Base-by-base conservation (phyloP, 768 basidiomycete species). In the Boletales sp. region DNA sequence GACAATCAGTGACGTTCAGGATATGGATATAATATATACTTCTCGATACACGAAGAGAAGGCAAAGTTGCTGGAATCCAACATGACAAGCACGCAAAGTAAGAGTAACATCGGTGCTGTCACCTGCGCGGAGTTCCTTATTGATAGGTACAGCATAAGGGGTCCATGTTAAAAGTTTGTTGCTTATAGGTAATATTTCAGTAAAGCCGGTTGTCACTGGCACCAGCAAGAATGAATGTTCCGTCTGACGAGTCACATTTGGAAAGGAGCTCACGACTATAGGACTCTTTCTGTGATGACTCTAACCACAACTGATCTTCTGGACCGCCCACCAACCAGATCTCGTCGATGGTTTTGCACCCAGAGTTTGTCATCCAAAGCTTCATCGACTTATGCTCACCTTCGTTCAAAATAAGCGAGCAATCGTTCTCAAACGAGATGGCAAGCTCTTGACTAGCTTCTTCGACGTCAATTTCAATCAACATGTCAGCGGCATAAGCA, bases 31-130 rank as follows among this genome's bases (percentile, higher is more conserved):
- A 15, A 13, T 12, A 43, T 66, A 54, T 59, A 82, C 84, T 69
- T 83, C 78, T 57, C 85, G 78, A 69, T 82, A 90, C 0, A 82
- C 75, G 63, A 92, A 79, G 13, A 93, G 66, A 8, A 89, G 56
- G 46, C 71, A 74, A 11, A 92, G 69, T 40, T 82, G 77, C 34
- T 76, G 74, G 36, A 70, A 69, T 21, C 79, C 82, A 7, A 68
- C 48, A 0, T 63, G 57, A 43, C 77, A 72, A 5, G 80, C 80
- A 54, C 85, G 81, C 43, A 85, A 58, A 4, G 76, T 63, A 19
- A 90, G 43, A 5, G 77, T 70, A n/a, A 89, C 48, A 38, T 80
- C 72, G 5, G 76, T 57, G 37, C 68, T 73, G 18, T 80, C 75
- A 21, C 77, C 81, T 1, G 86, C 75, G 8, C 55, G 47, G 69